Evolutionary conservation across 2,329 filamentous ascomycete species (phyloP).

Genomic region (Beauveria scarabaeidicola): DNA sequence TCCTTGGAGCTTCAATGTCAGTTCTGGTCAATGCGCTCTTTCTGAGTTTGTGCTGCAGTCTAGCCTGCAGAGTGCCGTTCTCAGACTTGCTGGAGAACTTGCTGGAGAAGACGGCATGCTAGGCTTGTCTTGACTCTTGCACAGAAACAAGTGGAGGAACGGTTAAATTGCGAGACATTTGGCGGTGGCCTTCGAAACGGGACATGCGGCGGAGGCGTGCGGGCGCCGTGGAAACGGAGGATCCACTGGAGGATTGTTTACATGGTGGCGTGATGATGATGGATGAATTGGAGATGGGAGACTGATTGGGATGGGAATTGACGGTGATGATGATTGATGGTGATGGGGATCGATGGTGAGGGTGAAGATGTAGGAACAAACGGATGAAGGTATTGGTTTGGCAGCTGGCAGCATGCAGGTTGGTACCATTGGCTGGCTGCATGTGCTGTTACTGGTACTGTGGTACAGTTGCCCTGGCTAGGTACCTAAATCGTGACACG

Average conservation of each 20-base stretch:
- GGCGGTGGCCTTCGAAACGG: neutral
- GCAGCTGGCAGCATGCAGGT: neutral
- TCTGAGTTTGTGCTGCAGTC: neutral
- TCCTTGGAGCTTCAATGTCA: neutral
- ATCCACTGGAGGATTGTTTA: neutral
- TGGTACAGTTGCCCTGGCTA: too few relatives aligned
- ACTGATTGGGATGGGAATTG: neutral
- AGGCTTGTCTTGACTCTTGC: neutral
- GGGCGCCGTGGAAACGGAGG: slow-evolving; percentile 5
- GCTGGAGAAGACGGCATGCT: neutral
- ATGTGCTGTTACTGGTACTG: too few relatives aligned
- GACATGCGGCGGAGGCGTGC: neutral
- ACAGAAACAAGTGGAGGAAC: slow-evolving; percentile 1
- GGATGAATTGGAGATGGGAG: neutral
- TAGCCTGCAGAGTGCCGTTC: neutral
- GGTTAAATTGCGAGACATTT: slow-evolving; percentile 9
- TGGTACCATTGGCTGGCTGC: too few relatives aligned
- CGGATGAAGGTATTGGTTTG: neutral
- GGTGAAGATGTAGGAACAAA: neutral
- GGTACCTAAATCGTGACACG: too few relatives aligned
- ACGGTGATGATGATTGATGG: neutral
- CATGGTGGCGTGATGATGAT: neutral
- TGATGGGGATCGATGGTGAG: neutral
- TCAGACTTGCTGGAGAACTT: neutral
- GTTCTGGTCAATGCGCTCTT: neutral